phyloP scores from a whole-genome alignment of 257 asterid genomes.

The Penstemon davidsonii region DNA sequence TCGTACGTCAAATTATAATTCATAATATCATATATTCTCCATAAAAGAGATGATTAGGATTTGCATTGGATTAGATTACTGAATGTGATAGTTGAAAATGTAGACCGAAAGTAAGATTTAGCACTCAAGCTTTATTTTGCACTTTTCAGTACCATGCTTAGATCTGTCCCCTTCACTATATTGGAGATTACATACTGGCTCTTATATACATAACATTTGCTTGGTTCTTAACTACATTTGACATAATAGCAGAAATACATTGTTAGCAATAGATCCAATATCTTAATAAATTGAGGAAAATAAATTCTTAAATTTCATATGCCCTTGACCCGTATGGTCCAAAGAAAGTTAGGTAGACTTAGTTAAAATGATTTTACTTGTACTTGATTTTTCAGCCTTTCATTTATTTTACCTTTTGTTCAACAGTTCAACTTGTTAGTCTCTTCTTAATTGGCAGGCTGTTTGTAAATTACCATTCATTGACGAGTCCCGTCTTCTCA shows the following conservation, averaged over 20 bases:
- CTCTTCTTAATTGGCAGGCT: constrained; percentile 45
- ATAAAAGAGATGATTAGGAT: neutral
- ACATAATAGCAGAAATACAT: neutral
- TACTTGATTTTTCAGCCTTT: constrained; percentile 2
- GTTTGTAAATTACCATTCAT: constrained; percentile 65
- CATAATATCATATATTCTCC: neutral
- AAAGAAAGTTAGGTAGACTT: neutral
- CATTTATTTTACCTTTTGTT: neutral
- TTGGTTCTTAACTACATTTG: neutral
- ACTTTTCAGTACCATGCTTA: constrained; percentile 5
- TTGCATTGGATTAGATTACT: neutral
- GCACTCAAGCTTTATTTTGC: constrained; percentile 7
- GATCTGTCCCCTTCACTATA: constrained; percentile 18
- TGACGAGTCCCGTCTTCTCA: constrained; percentile 57
- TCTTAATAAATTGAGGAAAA: no score
- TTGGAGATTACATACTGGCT: neutral
- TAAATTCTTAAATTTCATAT: no score
- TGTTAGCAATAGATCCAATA: neutral
- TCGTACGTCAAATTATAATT: neutral
- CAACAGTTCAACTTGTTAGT: constrained; percentile 15
- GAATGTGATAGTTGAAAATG: neutral
- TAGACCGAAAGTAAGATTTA: constrained; percentile 1
- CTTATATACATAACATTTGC: neutral
- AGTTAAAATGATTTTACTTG: neutral
- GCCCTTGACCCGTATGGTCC: no score